Evolutionary conservation across 768 basidiomycete species (phyloP).

Genomic region (Kondoa subrosea): DNA sequence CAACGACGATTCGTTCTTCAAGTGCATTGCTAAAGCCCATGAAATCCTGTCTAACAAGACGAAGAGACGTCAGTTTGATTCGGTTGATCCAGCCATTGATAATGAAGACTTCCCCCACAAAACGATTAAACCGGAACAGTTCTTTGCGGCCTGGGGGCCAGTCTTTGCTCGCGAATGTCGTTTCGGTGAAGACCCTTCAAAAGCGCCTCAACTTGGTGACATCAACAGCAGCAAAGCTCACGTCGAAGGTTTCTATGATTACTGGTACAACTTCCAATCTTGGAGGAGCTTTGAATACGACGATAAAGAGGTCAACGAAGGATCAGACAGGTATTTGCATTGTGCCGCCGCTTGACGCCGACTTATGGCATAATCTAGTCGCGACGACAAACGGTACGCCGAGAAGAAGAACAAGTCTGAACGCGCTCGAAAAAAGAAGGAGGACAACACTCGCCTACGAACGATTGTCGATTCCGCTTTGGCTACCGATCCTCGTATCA

Average conservation of each 20-base stretch:
- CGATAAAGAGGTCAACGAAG: conserved; percentile 97
- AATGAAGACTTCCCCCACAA: conserved; percentile 49
- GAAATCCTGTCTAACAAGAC: conserved; percentile 78
- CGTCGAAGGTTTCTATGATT: conserved; percentile 90
- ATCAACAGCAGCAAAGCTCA: conserved; percentile 55
- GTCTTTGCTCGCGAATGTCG: conserved; percentile 81
- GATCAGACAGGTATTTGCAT: conserved; percentile 63
- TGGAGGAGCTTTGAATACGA: conserved; percentile 96
- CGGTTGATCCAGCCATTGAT: conserved; percentile 71
- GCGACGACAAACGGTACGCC: conserved; percentile 95
- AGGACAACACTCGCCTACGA: conserved; percentile 79
- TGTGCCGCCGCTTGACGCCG: background rate
- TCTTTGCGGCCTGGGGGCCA: conserved; percentile 58
- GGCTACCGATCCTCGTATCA: conserved; percentile 77
- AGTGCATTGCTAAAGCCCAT: conserved; percentile 97
- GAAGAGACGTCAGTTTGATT: conserved; percentile 86
- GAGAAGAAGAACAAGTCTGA: conserved; percentile 99
- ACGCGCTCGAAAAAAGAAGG: conserved; percentile 89
- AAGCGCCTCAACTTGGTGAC: conserved; percentile 53
- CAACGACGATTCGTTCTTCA: conserved; percentile 98
- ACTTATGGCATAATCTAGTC: conserved; percentile 38
- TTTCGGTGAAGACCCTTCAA: conserved; percentile 70
- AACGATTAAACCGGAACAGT: conserved; percentile 36
- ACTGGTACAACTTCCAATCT: conserved; percentile 99
- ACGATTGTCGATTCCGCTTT: conserved; percentile 71